phyloP scores from a whole-genome alignment of 805 yeast species.

The Myxozyma monticola region DNA sequence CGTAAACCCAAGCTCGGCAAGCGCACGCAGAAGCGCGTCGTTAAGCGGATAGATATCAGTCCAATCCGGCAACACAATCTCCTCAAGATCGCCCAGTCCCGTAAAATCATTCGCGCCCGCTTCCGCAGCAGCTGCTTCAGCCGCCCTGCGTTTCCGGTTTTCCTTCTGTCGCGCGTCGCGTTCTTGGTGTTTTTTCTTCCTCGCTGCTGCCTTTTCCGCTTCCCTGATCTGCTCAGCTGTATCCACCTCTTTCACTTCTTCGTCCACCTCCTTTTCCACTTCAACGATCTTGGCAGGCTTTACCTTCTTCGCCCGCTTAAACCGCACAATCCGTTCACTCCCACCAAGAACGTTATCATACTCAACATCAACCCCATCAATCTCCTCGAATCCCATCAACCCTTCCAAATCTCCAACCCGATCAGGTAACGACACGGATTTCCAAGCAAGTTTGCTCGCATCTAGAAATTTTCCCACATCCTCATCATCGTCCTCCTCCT shows the following conservation, averaged over 20 bases:
- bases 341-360: conserved; percentile 60
- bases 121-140: conserved; percentile 2
- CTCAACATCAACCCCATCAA: conserved; percentile 88
- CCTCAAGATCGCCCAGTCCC: conserved; percentile 28
- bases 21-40: conserved; percentile 57
- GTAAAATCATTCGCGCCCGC: conserved; percentile 23
- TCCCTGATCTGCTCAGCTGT: conserved; percentile 24
- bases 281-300: conserved; percentile 42
- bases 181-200: conserved; percentile 5
- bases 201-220: conserved; percentile 6
- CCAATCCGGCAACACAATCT: conserved; percentile 40
- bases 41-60: conserved; percentile 48
- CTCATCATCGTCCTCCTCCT: too few relatives aligned
- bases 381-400: conserved; percentile 87
- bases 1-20: conserved; percentile 56
- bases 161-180: conserved; percentile 9
- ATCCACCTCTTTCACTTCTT: conserved; percentile 20
- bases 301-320: conserved; percentile 19
- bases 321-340: conserved; percentile 18
- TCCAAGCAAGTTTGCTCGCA: conserved; percentile 53
- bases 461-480: conserved; percentile 9
- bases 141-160: conserved; percentile 7
- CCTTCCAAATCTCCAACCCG: conserved; percentile 86
- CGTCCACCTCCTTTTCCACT: conserved; percentile 38
- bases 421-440: conserved; percentile 76